These are phyloP conservation scores for Choiromyces venosus DNA, from an alignment of 495 filamentous ascomycete genomes.

Conservation along the genomic window DNA sequence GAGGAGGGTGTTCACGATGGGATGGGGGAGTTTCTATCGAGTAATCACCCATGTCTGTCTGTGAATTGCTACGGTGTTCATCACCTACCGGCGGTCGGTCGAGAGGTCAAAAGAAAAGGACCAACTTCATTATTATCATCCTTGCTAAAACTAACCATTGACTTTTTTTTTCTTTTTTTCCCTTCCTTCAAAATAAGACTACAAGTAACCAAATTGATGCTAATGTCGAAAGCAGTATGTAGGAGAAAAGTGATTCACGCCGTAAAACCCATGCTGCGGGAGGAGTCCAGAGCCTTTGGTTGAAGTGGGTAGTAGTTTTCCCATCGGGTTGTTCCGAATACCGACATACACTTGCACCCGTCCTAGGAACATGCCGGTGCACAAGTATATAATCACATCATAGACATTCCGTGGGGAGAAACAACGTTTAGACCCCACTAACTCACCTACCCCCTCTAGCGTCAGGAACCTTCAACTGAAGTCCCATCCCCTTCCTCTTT, in stretches of 20 bases:
- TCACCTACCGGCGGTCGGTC: neutral
- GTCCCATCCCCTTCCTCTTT: neutral
- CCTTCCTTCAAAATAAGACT: neutral
- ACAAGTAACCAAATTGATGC: neutral
- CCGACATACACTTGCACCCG: neutral
- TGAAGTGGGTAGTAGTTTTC: neutral
- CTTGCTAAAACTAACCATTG: neutral
- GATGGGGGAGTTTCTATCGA: neutral
- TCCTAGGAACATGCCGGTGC: neutral
- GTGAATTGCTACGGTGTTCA: neutral
- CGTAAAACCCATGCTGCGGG: neutral
- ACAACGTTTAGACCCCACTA: neutral
- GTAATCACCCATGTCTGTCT: neutral
- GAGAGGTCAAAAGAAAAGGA: neutral
- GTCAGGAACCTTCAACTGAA: slow-evolving; percentile 14
- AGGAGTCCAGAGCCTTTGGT: neutral
- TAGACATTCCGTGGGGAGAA: neutral
- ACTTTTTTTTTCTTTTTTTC: neutral
- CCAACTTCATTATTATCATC: neutral
- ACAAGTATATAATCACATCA: neutral
- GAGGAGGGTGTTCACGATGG: neutral
- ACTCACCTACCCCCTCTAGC: slow-evolving; percentile 9
- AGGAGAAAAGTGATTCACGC: neutral
- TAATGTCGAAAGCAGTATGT: neutral
- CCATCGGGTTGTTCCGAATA: neutral